Percentiles rank a stretch among this genome's conserved stretches.
These are phyloP conservation scores for Saccharomyces hybrid DNA, from an alignment of 1,139 yeast genomes.

Conservation along the genomic window DNA sequence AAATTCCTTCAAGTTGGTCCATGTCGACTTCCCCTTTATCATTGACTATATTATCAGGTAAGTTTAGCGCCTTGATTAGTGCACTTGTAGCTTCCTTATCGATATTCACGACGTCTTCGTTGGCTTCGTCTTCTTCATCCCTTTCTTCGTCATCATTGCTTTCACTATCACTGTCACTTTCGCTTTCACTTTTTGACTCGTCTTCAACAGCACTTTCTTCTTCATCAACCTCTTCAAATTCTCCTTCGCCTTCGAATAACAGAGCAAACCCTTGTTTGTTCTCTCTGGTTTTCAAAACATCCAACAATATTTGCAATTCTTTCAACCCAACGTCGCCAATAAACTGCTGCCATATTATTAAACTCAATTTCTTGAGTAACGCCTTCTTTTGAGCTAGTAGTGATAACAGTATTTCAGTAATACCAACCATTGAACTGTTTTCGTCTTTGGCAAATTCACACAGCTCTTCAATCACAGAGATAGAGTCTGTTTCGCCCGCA, in stretches of 20 bases:
- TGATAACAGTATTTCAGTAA: constrained; percentile 74
- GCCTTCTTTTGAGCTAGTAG: constrained; percentile 67
- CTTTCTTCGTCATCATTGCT: constrained; percentile 41
- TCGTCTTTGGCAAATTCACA: constrained; percentile 44
- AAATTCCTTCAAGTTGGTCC: constrained; percentile 40
- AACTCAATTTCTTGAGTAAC: constrained; percentile 62
- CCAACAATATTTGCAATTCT: constrained; percentile 53
- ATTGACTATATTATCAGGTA: constrained; percentile 43
- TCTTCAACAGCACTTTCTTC: constrained; percentile 72
- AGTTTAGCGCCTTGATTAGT: constrained; percentile 70
- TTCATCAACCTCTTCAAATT: constrained; percentile 61
- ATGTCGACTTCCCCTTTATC: constrained; percentile 47
- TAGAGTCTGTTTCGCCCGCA: constrained; percentile 73
- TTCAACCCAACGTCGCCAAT: constrained; percentile 41
- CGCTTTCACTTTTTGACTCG: constrained; percentile 80
- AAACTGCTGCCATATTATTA: constrained; percentile 69
- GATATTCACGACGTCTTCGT: constrained; percentile 51
- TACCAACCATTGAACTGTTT: constrained; percentile 45
- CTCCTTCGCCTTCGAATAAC: constrained; percentile 62
- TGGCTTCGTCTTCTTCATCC: constrained; percentile 56
- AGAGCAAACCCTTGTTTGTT: constrained; percentile 74
- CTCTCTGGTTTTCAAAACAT: constrained; percentile 67
- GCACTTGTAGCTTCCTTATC: constrained; percentile 58
- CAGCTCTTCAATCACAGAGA: constrained; percentile 66
- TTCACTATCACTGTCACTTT: constrained; percentile 60